Percentiles rank a stretch among this genome's conserved stretches.
These are phyloP conservation scores for Anthracocystis walkeri DNA, from an alignment of 1,284 basidiomycete species.

Conservation along the genomic window DNA sequence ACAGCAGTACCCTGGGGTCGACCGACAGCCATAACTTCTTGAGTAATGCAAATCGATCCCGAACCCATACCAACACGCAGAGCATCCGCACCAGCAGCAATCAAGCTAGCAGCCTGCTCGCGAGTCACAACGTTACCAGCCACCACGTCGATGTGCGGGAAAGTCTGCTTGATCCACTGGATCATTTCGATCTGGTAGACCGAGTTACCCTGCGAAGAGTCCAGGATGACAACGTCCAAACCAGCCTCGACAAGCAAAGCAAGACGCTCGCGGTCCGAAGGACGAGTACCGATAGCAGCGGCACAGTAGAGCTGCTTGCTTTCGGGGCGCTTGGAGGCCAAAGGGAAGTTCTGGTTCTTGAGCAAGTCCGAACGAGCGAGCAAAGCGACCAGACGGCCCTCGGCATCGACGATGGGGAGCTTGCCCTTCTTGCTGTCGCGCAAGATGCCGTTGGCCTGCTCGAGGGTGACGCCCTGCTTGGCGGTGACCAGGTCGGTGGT, in stretches of 20 bases:
- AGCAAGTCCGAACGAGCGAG: constrained; percentile 86
- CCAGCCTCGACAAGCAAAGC: constrained; percentile 89
- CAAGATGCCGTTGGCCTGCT: constrained; percentile 92
- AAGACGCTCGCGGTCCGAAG: constrained; percentile 87
- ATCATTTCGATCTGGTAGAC: constrained; percentile 95
- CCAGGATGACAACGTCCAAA: constrained; percentile 92
- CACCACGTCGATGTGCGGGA: constrained; percentile 83
- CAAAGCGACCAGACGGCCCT: constrained; percentile 63
- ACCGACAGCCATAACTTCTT: constrained; percentile 99
- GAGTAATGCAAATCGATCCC: constrained; percentile 98
- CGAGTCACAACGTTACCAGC: constrained; percentile 98
- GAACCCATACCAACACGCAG: constrained; percentile 97
- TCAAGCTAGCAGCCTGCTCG: constrained; percentile 94
- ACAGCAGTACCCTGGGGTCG: constrained; percentile 97
- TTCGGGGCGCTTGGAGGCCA: constrained; percentile 90
- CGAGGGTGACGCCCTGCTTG: constrained; percentile 75
- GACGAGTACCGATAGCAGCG: constrained; percentile 95
- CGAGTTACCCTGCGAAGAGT: constrained; percentile 97
- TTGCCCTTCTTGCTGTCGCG: constrained; percentile 98
- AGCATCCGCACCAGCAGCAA: constrained; percentile 92
- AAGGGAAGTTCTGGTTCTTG: constrained; percentile 97
- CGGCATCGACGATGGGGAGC: constrained; percentile 74
- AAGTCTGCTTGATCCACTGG: constrained; percentile 86
- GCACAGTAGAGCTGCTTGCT: constrained; percentile 97
- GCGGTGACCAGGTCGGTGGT: constrained; percentile 72